Evolutionary conservation across 1,284 basidiomycete species (phyloP).

Genomic region (Pseudozyma sp.): DNA sequence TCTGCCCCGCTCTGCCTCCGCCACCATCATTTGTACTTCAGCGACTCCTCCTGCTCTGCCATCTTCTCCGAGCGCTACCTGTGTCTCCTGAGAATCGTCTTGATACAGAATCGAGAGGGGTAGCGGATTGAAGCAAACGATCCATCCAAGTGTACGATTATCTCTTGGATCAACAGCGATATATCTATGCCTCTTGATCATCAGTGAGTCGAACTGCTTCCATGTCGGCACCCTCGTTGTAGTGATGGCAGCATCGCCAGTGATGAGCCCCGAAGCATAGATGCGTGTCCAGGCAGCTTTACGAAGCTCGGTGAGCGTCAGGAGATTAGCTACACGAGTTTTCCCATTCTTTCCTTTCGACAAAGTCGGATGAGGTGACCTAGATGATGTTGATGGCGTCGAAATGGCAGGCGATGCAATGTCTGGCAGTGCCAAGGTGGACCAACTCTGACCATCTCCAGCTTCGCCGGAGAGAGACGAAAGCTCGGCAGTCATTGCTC

Average conservation of each 20-base stretch:
- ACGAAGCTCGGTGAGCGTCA: slow-evolving; percentile 46
- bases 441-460: slow-evolving; percentile 11
- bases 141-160: slow-evolving; percentile 44
- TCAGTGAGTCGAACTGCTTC: slow-evolving; percentile 43
- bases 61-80: not conserved
- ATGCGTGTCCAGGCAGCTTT: slow-evolving; percentile 46
- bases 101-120: slow-evolving; percentile 13
- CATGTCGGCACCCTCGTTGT: slow-evolving; percentile 27
- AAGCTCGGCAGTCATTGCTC: no score
- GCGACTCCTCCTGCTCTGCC: slow-evolving; percentile 16
- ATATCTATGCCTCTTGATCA: slow-evolving; percentile 40
- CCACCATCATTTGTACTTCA: slow-evolving; percentile 42
- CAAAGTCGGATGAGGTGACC: not conserved
- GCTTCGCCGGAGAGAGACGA: no score
- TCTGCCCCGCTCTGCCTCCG: slow-evolving; percentile 21
- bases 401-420: not conserved
- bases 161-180: slow-evolving; percentile 39
- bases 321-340: slow-evolving; percentile 22
- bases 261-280: slow-evolving; percentile 29
- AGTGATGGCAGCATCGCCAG: slow-evolving; percentile 38
- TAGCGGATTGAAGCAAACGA: slow-evolving; percentile 26
- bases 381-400: slow-evolving; percentile 6
- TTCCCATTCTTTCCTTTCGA: not conserved
- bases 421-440: slow-evolving; percentile 3
- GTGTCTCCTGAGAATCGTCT: slow-evolving; percentile 3